phyloP scores from a whole-genome alignment of 176 grass and related monocot genomes.

The Chrysopogon serrulatus region DNA sequence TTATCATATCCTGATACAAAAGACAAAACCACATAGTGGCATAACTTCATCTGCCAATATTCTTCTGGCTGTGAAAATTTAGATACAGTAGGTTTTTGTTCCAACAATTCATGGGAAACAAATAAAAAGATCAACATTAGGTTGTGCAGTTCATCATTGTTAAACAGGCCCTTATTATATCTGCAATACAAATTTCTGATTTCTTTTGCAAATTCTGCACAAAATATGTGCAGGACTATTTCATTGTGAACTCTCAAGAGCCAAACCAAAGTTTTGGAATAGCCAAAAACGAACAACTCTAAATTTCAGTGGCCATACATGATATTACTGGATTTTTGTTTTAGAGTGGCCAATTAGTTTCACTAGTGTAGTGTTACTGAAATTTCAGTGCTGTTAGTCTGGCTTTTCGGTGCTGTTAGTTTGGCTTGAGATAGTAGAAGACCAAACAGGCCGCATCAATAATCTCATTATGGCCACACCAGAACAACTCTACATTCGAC shows the following conservation, averaged over 20 bases:
- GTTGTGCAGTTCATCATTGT: neutral
- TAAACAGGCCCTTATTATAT: neutral
- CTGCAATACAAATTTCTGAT: neutral
- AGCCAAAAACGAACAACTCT: neutral
- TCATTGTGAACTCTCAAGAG: neutral
- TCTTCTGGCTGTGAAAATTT: neutral
- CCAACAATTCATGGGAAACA: conserved; percentile 1
- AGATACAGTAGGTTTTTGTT: neutral
- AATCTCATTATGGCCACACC: neutral
- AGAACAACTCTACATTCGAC: neutral
- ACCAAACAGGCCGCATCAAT: neutral
- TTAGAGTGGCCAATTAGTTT: neutral
- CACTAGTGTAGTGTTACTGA: neutral
- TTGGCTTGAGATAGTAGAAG: neutral
- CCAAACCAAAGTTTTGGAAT: neutral
- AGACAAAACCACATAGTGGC: neutral
- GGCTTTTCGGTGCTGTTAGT: neutral
- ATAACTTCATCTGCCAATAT: neutral
- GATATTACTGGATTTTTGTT: neutral
- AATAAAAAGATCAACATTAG: neutral
- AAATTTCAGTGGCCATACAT: neutral
- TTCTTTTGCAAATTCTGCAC: neutral
- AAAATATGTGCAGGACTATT: neutral
- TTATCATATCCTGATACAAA: neutral
- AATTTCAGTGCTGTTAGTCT: neutral